phyloP scores from a whole-genome alignment of 1,139 yeast species.

The Debaryomyces udenii region DNA sequence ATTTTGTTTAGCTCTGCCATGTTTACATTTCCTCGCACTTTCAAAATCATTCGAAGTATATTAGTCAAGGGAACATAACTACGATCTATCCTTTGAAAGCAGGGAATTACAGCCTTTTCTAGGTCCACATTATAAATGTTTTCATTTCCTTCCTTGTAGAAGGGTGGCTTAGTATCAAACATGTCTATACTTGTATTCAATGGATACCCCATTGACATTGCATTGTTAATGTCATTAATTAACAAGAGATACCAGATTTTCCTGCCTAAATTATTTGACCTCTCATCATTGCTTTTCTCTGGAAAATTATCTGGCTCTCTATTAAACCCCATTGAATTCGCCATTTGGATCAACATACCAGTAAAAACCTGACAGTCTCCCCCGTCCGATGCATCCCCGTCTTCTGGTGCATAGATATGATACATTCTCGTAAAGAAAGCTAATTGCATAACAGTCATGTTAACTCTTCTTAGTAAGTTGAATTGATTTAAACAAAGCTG shows the following conservation, averaged over 20 bases:
- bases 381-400: constrained; percentile 52
- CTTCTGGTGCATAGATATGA: constrained; percentile 50
- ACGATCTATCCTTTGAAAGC: constrained; percentile 22
- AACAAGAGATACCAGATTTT: constrained; percentile 38
- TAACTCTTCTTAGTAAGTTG: constrained; percentile 38
- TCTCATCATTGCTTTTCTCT: constrained; percentile 25
- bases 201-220: constrained; percentile 44
- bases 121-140: constrained; percentile 29
- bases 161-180: constrained; percentile 40
- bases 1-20: constrained; percentile 22
- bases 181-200: constrained; percentile 31
- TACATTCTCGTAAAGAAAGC: constrained; percentile 42
- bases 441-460: constrained; percentile 54
- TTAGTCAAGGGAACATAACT: constrained; percentile 22
- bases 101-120: constrained; percentile 24
- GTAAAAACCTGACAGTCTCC: constrained; percentile 45
- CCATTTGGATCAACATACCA: constrained; percentile 43
- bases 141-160: constrained; percentile 32
- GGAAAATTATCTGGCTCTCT: constrained; percentile 39
- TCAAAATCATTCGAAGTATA: constrained; percentile 21
- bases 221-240: constrained; percentile 39
- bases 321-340: constrained; percentile 48
- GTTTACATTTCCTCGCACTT: constrained; percentile 23
- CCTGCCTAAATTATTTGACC: constrained; percentile 33
- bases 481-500: constrained; percentile 42